These are phyloP conservation scores for Oenanthe sinensis DNA, from an alignment of 129 eudicot genomes.

Conservation along the genomic window DNA sequence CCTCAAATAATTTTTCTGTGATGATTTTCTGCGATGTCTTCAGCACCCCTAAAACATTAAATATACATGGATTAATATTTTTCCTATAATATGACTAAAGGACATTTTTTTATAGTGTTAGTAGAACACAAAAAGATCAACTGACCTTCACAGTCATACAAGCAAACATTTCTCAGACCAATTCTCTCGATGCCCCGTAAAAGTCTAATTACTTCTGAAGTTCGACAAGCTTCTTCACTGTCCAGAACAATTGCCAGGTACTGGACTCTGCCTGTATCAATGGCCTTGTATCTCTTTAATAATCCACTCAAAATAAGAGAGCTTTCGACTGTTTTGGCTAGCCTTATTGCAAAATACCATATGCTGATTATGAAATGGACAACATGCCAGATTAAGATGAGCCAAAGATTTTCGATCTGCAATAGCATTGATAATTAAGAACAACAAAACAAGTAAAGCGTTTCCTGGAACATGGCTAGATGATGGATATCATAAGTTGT, in stretches of 20 bases:
- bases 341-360: constrained; percentile 29
- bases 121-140: neutral
- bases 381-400: constrained; percentile 41
- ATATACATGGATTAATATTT: neutral
- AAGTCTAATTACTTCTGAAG: constrained; percentile 50
- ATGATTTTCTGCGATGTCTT: constrained; percentile 58
- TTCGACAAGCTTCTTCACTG: constrained; percentile 71
- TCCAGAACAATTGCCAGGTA: constrained; percentile 76
- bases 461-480: neutral
- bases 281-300: constrained; percentile 28
- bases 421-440: constrained; percentile 10
- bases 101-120: neutral
- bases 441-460: neutral
- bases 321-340: constrained; percentile 46
- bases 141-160: constrained; percentile 76
- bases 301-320: constrained; percentile 44
- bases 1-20: constrained; percentile 29
- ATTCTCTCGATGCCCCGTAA: constrained; percentile 54
- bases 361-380: constrained; percentile 48
- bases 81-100: neutral
- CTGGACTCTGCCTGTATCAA: constrained; percentile 44
- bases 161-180: constrained; percentile 65
- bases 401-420: constrained; percentile 37
- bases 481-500: neutral
- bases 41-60: constrained; percentile 55